Conservation (phyloP, 257 asterid species). For the Rauvolfia tetraphylla region DNA sequence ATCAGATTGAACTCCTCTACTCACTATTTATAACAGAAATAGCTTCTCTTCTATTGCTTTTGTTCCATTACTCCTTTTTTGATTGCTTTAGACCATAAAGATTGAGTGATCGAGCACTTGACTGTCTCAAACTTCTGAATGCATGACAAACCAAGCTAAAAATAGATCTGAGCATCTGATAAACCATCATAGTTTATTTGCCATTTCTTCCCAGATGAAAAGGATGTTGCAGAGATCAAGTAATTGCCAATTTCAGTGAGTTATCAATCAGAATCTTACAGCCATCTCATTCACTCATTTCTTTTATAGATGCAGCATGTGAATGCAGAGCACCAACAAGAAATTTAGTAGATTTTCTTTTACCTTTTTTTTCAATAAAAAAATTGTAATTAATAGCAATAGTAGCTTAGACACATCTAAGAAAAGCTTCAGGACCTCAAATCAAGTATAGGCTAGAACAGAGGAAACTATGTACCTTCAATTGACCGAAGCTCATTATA, state of each 20-base stretch:
- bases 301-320: neutral
- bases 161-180: too few species aligned
- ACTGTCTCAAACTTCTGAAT: too few species aligned
- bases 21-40: too few species aligned
- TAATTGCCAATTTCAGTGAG: neutral
- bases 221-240: neutral
- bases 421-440: neutral
- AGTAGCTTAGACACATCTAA: neutral
- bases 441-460: neutral
- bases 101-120: too few species aligned
- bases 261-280: neutral
- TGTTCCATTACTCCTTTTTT: too few species aligned
- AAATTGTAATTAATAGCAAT: neutral
- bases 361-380: too few species aligned
- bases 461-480: conserved; percentile 57
- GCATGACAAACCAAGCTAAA: too few species aligned
- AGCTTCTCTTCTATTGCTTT: too few species aligned
- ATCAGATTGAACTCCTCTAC: too few species aligned
- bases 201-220: neutral
- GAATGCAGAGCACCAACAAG: neutral
- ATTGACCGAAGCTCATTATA: conserved; percentile 71
- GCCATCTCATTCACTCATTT: neutral
- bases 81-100: too few species aligned
- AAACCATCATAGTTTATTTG: neutral
- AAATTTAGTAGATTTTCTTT: neutral